Base-by-base conservation (phyloP, 371 early-diverging fungal species). In the Rhizopus microsporus region DNA sequence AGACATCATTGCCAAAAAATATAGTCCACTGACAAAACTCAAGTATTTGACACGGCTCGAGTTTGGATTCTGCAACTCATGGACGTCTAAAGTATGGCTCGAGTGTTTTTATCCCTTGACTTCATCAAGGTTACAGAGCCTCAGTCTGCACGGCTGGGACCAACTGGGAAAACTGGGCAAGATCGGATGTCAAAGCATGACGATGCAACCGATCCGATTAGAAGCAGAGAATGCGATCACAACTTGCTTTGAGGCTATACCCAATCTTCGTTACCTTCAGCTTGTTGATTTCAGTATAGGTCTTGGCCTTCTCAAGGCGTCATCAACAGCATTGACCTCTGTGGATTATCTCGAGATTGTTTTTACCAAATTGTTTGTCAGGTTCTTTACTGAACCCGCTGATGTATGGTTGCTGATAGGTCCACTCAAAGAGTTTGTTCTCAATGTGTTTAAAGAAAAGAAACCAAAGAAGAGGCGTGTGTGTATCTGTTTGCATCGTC, bases 101-200 rank as follows among this genome's bases (percentile, higher is more conserved):
- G 23, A 51, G 1, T 47, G 47, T 6, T 55, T 58, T 39, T 4
- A 23, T 9, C 45, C 32, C 15, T 37, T 59, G 7, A 30, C 39
- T 6, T 50, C 39, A 23, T 49, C 53, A 9, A 10, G 16, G 9
- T 12, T 66, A 5, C 23, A 29, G 23, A 31, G 35, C 10, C 30
- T 66, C 0, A 50, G 58, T n/a, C 45, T 66, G 9, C 54, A 62
- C 46, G 67, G 67, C 5, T 66, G 67, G 67, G 62, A 66, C 38
- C 67, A 66, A 17, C 15, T 66, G 23, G 67, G 67, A 12, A 57
- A 58, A 30, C 5, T 61, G n/a, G 54, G 38, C 10, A 61, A 47
- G 45, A 31, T 42, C 1, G 67, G 55, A 4, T 9, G 34, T 46
- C 34, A 54, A 15, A 54, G 59, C 7, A 43, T 54, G n/a, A 50